Percentiles rank a stretch among this genome's conserved stretches.
phyloP scores from a whole-genome alignment of 352 stramenopile genomes.

The Albugo laibachii region DNA sequence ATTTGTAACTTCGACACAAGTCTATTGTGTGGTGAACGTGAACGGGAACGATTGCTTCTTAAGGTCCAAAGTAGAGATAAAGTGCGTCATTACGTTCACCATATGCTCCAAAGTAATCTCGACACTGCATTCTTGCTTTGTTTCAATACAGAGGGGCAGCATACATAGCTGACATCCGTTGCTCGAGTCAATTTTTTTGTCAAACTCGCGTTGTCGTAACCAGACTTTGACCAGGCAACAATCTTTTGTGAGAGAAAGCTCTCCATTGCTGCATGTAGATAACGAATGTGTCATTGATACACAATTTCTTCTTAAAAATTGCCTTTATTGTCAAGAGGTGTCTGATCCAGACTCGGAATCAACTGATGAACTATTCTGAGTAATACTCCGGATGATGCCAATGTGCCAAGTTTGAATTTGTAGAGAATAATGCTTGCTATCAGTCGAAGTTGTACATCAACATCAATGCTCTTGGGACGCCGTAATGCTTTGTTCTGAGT shows the following conservation, averaged over 20 bases:
- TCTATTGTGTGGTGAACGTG: conserved; percentile 28
- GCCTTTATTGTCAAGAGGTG: conserved; percentile 80
- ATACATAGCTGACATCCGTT: conserved; percentile 71
- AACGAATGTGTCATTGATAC: conserved; percentile 51
- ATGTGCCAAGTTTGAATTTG: conserved; percentile 63
- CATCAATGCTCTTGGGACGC: conserved; percentile 24
- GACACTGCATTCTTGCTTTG: conserved; percentile 41
- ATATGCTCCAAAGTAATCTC: conserved; percentile 66
- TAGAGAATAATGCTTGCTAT: conserved; percentile 42
- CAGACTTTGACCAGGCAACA: conserved; percentile 78
- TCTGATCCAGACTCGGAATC: conserved; percentile 45
- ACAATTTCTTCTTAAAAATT: conserved; percentile 82
- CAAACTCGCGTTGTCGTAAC: conserved; percentile 65
- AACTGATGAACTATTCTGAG: conserved; percentile 45
- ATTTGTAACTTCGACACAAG: conserved; percentile 39
- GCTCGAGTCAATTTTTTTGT: conserved; percentile 48
- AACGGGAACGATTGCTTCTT: conserved; percentile 41
- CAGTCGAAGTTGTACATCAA: conserved; percentile 24
- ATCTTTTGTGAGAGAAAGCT: conserved; percentile 49
- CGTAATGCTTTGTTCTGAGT: conserved; percentile 18
- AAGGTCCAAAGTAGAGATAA: conserved; percentile 45
- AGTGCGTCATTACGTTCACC: conserved; percentile 72
- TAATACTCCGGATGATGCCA: conserved; percentile 71
- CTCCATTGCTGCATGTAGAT: conserved; percentile 47
- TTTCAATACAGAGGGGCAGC: conserved; percentile 66